phyloP scores from a whole-genome alignment of 2,329 filamentous ascomycete species.

The Aspergillus pseudoviridinutans region DNA sequence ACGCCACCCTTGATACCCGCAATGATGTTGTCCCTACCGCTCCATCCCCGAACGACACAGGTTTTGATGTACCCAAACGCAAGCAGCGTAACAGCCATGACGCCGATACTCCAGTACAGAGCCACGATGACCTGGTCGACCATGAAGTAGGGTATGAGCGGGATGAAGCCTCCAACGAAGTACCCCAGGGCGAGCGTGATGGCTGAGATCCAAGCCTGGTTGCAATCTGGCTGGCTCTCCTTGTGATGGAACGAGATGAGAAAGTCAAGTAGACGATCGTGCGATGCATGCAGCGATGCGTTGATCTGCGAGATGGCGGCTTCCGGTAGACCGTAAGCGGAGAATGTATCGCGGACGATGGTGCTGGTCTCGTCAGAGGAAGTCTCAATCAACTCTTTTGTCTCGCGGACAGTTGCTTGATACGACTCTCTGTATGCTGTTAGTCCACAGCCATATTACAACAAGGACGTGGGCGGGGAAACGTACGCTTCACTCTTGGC shows the following conservation, averaged over 20 bases:
- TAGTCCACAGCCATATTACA: not conserved
- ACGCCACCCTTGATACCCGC: conserved; percentile 57
- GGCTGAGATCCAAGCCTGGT: conserved; percentile 51
- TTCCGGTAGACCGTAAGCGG: conserved; percentile 38
- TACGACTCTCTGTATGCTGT: conserved; percentile 40
- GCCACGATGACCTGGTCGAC: conserved; percentile 44
- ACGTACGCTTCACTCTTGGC: conserved; percentile 50
- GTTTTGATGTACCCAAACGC: conserved; percentile 44
- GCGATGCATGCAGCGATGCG: conserved; percentile 33
- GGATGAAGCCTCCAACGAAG: conserved; percentile 67
- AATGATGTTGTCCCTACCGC: conserved; percentile 43
- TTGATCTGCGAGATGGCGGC: conserved; percentile 34
- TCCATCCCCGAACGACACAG: conserved; percentile 44
- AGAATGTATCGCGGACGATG: conserved; percentile 42
- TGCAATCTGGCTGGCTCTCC: conserved; percentile 41
- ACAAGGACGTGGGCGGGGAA: not conserved
- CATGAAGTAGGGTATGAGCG: conserved; percentile 66
- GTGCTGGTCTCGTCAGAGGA: conserved; percentile 34
- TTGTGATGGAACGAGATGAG: conserved; percentile 48
- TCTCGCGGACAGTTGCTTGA: conserved; percentile 43
- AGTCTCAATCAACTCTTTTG: conserved; percentile 36
- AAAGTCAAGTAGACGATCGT: conserved; percentile 43
- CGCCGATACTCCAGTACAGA: conserved; percentile 46
- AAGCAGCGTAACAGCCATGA: conserved; percentile 41
- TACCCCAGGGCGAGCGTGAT: conserved; percentile 66